These are phyloP conservation scores for Trypanosoma congolense DNA, from an alignment of 208 protist genomes.

Conservation along the genomic window DNA sequence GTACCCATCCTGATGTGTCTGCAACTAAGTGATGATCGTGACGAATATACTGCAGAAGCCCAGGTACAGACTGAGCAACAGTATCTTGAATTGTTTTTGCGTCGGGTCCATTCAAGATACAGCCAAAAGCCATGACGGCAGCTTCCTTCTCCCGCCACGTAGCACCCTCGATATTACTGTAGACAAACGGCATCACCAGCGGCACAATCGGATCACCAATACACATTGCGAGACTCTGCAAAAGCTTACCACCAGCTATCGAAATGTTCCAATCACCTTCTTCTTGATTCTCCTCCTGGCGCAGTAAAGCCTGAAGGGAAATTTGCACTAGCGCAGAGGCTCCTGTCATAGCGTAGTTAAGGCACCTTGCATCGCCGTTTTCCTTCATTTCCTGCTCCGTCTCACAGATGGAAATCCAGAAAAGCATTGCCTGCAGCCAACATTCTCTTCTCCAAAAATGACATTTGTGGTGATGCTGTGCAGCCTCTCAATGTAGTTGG, in stretches of 20 bases:
- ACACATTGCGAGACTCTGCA: constrained; percentile 82
- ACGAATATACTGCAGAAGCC: constrained; percentile 86
- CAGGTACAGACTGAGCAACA: constrained; percentile 82
- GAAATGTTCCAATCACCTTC: constrained; percentile 94
- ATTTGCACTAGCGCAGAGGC: constrained; percentile 81
- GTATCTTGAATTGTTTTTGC: constrained; percentile 70
- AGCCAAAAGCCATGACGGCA: constrained; percentile 93
- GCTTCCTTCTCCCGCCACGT: constrained; percentile 96
- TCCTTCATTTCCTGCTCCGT: constrained; percentile 86
- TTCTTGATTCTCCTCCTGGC: constrained; percentile 90
- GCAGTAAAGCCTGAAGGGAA: constrained; percentile 79
- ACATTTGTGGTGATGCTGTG: constrained; percentile 86
- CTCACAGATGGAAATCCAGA: constrained; percentile 97
- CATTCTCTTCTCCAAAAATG: constrained; percentile 90
- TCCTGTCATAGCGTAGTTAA: constrained; percentile 85
- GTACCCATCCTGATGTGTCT: constrained; percentile 93
- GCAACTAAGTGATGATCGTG: constrained; percentile 79
- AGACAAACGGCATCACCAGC: constrained; percentile 93
- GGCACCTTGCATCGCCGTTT: constrained; percentile 41
- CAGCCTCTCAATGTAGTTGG: constrained; percentile 86
- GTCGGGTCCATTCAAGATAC: constrained; percentile 93
- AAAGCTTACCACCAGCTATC: constrained; percentile 88
- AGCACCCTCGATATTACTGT: constrained; percentile 79
- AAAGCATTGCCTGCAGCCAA: constrained; percentile 94
- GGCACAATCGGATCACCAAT: constrained; percentile 65